Percentiles rank a stretch among this genome's conserved stretches.
These are phyloP conservation scores for Beauveria sp. DNA, from an alignment of 2,329 filamentous ascomycete species.

Conservation along the genomic window DNA sequence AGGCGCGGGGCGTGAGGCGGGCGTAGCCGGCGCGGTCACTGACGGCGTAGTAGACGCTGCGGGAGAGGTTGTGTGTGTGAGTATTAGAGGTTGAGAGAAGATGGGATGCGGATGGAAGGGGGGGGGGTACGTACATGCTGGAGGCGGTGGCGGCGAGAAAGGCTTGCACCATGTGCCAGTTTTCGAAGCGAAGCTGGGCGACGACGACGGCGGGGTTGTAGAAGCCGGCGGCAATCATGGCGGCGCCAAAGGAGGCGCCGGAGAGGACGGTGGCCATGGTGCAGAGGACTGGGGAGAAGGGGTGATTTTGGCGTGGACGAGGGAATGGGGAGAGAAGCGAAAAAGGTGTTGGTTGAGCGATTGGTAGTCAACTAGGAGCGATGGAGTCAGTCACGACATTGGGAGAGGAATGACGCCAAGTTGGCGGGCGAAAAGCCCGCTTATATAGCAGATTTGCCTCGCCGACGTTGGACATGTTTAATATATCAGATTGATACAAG, in stretches of 20 bases:
- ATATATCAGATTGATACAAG: too few species aligned
- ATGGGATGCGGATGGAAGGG: neutral
- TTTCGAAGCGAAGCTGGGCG: conserved; percentile 50
- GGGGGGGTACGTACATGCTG: conserved; percentile 45
- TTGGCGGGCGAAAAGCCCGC: neutral
- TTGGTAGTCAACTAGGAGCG: neutral
- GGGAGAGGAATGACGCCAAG: neutral
- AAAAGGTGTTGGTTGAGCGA: neutral
- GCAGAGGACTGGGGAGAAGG: neutral
- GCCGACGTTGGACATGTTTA: neutral
- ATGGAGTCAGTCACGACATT: conserved; percentile 2
- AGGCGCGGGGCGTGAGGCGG: conserved; percentile 38
- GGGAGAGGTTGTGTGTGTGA: too few species aligned
- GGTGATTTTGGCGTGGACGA: neutral
- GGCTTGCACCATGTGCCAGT: conserved; percentile 59
- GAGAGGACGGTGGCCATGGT: conserved; percentile 32
- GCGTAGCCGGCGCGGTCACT: conserved; percentile 36
- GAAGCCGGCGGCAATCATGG: conserved; percentile 53
- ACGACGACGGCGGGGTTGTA: conserved; percentile 52
- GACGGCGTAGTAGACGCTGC: conserved; percentile 38
- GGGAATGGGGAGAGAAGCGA: neutral
- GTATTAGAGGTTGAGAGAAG: too few species aligned
- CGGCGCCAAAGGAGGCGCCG: conserved; percentile 54
- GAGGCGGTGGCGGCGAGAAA: conserved; percentile 56
- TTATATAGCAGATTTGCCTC: neutral